These are phyloP conservation scores for Lentinula boryana DNA, from an alignment of 768 basidiomycete species.

Conservation along the genomic window DNA sequence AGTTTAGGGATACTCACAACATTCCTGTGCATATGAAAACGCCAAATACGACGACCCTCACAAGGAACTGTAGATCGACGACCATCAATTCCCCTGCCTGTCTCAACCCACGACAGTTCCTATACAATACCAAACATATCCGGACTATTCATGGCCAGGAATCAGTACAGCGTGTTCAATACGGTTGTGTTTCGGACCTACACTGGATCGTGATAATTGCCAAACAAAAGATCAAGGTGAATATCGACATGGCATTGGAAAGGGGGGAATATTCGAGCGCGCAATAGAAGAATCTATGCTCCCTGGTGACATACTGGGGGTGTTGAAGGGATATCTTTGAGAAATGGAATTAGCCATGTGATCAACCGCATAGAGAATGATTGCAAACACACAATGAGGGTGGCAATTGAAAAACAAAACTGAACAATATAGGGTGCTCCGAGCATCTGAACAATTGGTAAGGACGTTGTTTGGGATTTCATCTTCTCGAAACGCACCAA, in stretches of 20 bases:
- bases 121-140: slow-evolving; percentile 21
- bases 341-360: background rate
- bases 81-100: slow-evolving; percentile 20
- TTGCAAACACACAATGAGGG: slow-evolving; percentile 20
- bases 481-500: slow-evolving; percentile 13
- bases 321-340: slow-evolving; percentile 18
- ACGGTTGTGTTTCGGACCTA: slow-evolving; percentile 8
- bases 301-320: slow-evolving; percentile 21
- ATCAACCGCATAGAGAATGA: background rate
- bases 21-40: slow-evolving; percentile 26
- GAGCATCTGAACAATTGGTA: slow-evolving; percentile 22
- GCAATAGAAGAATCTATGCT: slow-evolving; percentile 23
- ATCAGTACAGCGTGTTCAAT: background rate
- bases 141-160: slow-evolving; percentile 15
- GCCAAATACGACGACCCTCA: slow-evolving; percentile 28
- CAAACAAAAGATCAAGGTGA: slow-evolving; percentile 20
- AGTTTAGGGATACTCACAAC: slow-evolving; percentile 15
- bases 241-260: slow-evolving; percentile 1
- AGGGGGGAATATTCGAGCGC: slow-evolving; percentile 16
- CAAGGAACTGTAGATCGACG: slow-evolving; percentile 19
- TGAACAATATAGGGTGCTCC: slow-evolving; percentile 27
- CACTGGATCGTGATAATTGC: slow-evolving; percentile 23
- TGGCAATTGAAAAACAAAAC: slow-evolving; percentile 21
- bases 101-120: slow-evolving; percentile 24
- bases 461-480: background rate